These are phyloP conservation scores for Pichia kudriavzevii DNA, from an alignment of 1,139 yeast genomes.

Conservation along the genomic window DNA sequence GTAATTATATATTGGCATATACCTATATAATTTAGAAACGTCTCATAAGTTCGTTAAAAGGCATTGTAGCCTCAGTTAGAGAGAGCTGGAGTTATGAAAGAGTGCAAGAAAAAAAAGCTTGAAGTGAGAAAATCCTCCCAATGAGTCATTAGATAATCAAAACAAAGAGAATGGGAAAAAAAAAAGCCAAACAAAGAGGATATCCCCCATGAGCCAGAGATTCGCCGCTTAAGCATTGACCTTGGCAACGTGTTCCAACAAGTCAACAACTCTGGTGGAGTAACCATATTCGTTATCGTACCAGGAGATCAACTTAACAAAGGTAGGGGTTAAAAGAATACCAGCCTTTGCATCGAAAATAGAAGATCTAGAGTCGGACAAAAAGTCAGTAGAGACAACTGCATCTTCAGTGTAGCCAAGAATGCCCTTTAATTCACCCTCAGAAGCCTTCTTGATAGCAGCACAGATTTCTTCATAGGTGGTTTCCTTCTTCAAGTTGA, in stretches of 20 bases:
- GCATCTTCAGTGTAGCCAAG: conserved; percentile 81
- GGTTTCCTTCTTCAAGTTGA: conserved; percentile 60
- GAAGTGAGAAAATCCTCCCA: too few relatives aligned
- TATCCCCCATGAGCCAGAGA: too few relatives aligned
- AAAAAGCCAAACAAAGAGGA: too few relatives aligned
- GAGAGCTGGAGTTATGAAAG: too few relatives aligned
- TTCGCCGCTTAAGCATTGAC: conserved; percentile 17
- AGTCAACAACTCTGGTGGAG: conserved; percentile 87
- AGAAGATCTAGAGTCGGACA: conserved; percentile 68
- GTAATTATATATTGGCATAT: too few relatives aligned
- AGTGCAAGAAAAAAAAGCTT: too few relatives aligned
- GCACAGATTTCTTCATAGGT: conserved; percentile 72
- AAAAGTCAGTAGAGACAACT: conserved; percentile 80
- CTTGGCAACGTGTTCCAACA: conserved; percentile 68
- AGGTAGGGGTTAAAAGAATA: conserved; percentile 76
- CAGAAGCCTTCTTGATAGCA: conserved; percentile 62
- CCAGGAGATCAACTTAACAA: conserved; percentile 81
- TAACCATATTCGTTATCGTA: conserved; percentile 87
- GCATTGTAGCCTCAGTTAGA: too few relatives aligned
- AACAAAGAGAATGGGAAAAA: too few relatives aligned
- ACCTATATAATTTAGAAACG: too few relatives aligned
- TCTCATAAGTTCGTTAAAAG: too few relatives aligned
- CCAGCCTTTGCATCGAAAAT: conserved; percentile 83
- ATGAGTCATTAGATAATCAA: too few relatives aligned
- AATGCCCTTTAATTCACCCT: conserved; percentile 66